Percentiles rank a stretch among this genome's conserved stretches.
Conservation (phyloP, 179 eudicot genomes). For the Gypsophila paniculata region DNA sequence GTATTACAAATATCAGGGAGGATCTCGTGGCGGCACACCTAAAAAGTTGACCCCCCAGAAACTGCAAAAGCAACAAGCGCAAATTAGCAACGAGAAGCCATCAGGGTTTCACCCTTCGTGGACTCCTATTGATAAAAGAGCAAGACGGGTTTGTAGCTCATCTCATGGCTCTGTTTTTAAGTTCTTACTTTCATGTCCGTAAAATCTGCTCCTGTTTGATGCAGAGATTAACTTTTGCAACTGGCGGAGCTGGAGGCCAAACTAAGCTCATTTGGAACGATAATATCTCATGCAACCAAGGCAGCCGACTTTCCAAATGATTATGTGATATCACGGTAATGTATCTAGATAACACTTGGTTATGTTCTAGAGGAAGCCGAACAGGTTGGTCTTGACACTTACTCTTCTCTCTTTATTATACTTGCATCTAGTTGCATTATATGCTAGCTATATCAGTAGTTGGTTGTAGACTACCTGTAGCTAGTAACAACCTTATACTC, state of each 20-base stretch:
- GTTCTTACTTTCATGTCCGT: slow-evolving; percentile 10
- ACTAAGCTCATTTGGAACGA: slow-evolving; percentile 83
- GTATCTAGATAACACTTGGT: slow-evolving; percentile 12
- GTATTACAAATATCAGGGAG: slow-evolving; percentile 62
- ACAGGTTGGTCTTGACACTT: slow-evolving; percentile 21
- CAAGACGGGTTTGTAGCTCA: slow-evolving; percentile 56
- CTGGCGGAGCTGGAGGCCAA: slow-evolving; percentile 69
- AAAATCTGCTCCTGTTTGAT: slow-evolving; percentile 18
- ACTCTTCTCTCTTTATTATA: not conserved
- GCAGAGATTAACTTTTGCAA: slow-evolving; percentile 76
- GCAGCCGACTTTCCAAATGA: slow-evolving; percentile 20
- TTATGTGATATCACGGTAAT: slow-evolving; percentile 9
- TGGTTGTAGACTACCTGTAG: not conserved
- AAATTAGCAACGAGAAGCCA: slow-evolving; percentile 44
- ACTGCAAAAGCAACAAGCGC: slow-evolving; percentile 42
- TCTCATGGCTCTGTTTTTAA: slow-evolving; percentile 5
- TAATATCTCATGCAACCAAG: slow-evolving; percentile 27
- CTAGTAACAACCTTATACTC: slow-evolving; percentile 1
- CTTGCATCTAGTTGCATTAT: not conserved
- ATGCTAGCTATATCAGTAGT: slow-evolving; percentile 4
- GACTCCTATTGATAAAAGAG: slow-evolving; percentile 90
- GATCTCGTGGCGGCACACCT: slow-evolving; percentile 38
- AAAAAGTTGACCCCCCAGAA: slow-evolving; percentile 40
- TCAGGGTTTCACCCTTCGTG: slow-evolving; percentile 31
- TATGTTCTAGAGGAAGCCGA: slow-evolving; percentile 8